Evolutionary conservation across 2,329 filamentous ascomycete genomes (phyloP), one percentile per base, ranked within the genome.

Genomic region (Teratosphaeria viscida): DNA sequence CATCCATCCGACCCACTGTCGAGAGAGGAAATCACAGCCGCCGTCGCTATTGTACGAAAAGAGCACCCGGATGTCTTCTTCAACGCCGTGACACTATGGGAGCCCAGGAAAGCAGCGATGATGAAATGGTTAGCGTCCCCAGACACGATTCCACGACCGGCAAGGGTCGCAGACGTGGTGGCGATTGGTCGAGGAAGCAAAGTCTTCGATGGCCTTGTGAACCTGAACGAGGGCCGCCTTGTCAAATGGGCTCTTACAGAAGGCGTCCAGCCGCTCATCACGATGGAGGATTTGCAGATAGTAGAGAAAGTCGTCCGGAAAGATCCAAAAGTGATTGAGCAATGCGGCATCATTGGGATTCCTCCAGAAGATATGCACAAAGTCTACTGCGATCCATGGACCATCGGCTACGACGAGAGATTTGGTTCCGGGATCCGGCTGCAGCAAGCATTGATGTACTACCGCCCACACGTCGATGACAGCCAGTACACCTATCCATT

Each of bases 361-460:
- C 83, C 89, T 12, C 81, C 81, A 59, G 81, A 88, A 65, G 89
- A 95, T 62, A 96, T 96, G 92, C 79, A 94, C 79, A 96, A 96
- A 76, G 89, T 96, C 55, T 96, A 95, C 78, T 95, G 91, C 74
- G 92, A 96, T 72, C 90, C 84, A 81, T 96, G 92, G 92, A 95
- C 92, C 0, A 95, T 96, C 73, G 92, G 92, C 55, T 95, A 90
- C 71, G 92, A 96, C 68, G 89, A 95, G 76, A 86, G 92, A 53
- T 94, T 91, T 68, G 92, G 91, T 62, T 92, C 77, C 71, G 79
- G 79, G 52, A 80, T 90, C 52, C 85, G 92, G 58, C 82, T 96
- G 3, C 92, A 96, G 75, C 92, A 96, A 76, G 92, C 90, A 1
- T 79, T 96, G 58, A 95, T 96, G 90, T 96, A 96, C 79, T 96